Base-by-base conservation (phyloP, 805 yeast genomes). In the Saturnispora sekii region DNA sequence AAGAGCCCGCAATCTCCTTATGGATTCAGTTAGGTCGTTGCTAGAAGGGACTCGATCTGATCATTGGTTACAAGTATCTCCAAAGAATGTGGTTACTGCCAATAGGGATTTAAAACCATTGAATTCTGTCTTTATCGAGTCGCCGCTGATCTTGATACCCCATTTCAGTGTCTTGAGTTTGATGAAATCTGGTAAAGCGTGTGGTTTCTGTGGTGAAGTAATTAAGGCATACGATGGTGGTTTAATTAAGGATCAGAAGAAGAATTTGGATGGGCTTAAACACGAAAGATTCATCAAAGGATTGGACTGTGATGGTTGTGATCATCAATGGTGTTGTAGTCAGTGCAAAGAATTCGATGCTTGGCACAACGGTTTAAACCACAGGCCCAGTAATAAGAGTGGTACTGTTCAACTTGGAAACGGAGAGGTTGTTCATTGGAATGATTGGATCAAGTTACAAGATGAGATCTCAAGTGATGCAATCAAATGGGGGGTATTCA, bases 151-250 rank as follows among this genome's bases (percentile, higher is more conserved):
- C 5, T 39, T 55, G n/a, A 17, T 55, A 4, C 26, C 26, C 60
- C 63, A 1, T 43, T 53, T 2, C 56, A 53, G 51, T 63, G 58
- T 18, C 17, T 60, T 26, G 14, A 45, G 7, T 54, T 48, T 62
- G 34, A 57, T 60, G 3, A 53, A 53, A 21, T 46, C 53, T 3
- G 66, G 66, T 1, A 61, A 59, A 47, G 57, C 62, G 32, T 62
- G 66, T 42, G 53, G 60, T 32, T 53, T 49, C 32, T 62, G 66
- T 45, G 65, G 66, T 2, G 57, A 53, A 10, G 63, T 60, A 5
- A 44, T 62, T 37, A 61, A 61, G 45, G 54, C 55, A 5, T 58
- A 59, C 35, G 63, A 62, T 47, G 50, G 51, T 34, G 64, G 66
- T 4, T 41, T 59, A 9, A 50, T 59, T 47, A 57, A 53, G 33